Conservation (phyloP, 768 basidiomycete species). For the Tricholoma sp. region DNA sequence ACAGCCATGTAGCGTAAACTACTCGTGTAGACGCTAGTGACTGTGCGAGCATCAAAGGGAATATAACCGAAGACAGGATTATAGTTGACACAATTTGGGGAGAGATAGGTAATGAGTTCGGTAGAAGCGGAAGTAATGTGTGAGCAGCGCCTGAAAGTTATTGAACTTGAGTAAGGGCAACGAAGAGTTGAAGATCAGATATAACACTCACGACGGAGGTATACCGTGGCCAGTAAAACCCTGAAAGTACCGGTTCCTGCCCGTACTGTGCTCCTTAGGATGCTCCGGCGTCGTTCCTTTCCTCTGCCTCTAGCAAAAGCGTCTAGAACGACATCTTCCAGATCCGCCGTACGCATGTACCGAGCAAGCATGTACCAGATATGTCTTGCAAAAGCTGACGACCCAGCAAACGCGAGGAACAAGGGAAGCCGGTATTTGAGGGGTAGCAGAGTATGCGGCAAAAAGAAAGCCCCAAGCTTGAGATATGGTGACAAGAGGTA, state of each 20-base stretch:
- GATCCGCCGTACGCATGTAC: slow-evolving; percentile 58
- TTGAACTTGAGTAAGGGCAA: slow-evolving; percentile 5
- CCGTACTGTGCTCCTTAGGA: slow-evolving; percentile 42
- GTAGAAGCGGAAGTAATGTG: slow-evolving; percentile 44
- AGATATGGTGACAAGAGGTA: slow-evolving; percentile 68
- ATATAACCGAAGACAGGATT: slow-evolving; percentile 35
- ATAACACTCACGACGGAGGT: slow-evolving; percentile 55
- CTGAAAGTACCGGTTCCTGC: slow-evolving; percentile 39
- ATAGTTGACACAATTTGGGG: slow-evolving; percentile 38
- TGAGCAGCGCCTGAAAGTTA: slow-evolving; percentile 46
- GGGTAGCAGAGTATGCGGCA: slow-evolving; percentile 44
- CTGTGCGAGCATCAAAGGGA: slow-evolving; percentile 49
- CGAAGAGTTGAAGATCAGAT: background rate
- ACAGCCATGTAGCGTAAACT: slow-evolving; percentile 54
- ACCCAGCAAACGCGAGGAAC: slow-evolving; percentile 47
- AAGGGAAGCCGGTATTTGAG: slow-evolving; percentile 46
- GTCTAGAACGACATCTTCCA: slow-evolving; percentile 63
- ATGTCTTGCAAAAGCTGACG: slow-evolving; percentile 59
- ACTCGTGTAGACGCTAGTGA: slow-evolving; percentile 52
- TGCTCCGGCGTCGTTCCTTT: slow-evolving; percentile 40
- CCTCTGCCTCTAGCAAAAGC: slow-evolving; percentile 52
- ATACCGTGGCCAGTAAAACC: slow-evolving; percentile 52
- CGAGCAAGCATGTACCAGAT: slow-evolving; percentile 77
- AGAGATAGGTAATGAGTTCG: slow-evolving; percentile 24
- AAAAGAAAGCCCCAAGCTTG: slow-evolving; percentile 63